Evolutionary conservation across 148 eudicot species (phyloP).

Genomic region (Fagopyrum tataricum): DNA sequence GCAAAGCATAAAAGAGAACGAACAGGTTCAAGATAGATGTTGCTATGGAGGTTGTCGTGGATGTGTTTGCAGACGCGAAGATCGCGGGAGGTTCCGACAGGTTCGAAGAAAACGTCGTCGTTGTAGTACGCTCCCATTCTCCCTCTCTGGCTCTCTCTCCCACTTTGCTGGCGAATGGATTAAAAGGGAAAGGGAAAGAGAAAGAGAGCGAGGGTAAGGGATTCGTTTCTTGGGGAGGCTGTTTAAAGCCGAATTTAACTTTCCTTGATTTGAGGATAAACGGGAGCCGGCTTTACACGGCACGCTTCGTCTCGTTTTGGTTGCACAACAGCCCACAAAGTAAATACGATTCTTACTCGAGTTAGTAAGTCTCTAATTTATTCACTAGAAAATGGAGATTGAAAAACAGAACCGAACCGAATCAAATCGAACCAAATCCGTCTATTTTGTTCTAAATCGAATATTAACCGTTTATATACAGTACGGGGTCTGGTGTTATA

Average conservation of each 20-base stretch:
- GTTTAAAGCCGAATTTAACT: neutral
- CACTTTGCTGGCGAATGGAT: neutral
- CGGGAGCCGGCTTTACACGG: neutral
- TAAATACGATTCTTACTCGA: too few species aligned
- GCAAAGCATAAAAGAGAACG: neutral
- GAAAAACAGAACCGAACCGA: too few species aligned
- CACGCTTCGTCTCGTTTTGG: too few species aligned
- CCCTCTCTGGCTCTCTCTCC: neutral
- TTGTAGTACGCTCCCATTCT: slow-evolving; percentile 42
- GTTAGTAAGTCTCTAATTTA: too few species aligned
- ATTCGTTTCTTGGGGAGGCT: neutral
- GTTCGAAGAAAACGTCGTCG: slow-evolving; percentile 16
- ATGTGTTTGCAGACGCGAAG: slow-evolving; percentile 49
- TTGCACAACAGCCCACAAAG: too few species aligned
- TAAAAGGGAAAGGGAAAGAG: neutral
- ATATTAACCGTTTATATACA: too few species aligned
- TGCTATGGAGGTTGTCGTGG: slow-evolving; percentile 78
- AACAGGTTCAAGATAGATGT: slow-evolving; percentile 73
- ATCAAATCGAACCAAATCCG: too few species aligned
- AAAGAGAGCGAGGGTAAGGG: neutral
- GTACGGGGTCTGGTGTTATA: too few species aligned
- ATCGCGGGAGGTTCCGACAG: slow-evolving; percentile 14
- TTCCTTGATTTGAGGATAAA: neutral
- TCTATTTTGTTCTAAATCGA: too few species aligned
- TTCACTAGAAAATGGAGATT: too few species aligned